Base-by-base conservation (phyloP, 176 grass and related monocot genomes). In the Carex parvula region DNA sequence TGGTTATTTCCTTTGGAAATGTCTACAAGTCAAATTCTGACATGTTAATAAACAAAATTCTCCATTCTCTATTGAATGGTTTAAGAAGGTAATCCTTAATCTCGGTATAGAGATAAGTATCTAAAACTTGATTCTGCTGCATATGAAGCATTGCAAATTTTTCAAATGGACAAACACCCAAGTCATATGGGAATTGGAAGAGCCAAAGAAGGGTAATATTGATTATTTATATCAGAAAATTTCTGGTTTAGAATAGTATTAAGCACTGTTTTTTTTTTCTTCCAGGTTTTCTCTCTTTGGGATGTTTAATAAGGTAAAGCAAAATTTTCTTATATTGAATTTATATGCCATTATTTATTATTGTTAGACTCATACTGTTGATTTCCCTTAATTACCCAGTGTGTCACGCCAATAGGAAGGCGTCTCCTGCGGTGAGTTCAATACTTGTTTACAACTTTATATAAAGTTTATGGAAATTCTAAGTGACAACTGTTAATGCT, bases 171-270 rank as follows among this genome's bases (percentile, higher is more conserved):
- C 80, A 98, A 94, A 81, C 95, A 98, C 60, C 92, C 95, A 64
- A 98, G 92, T 89, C 90, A 93, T 80, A 98, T 98, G 95, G 92
- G 95, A 84, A 98, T 98, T 79, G 95, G 95, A 88, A 93, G 89
- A 84, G 87, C 95, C 80, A 98, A 98, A 83, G 95, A 98, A 94
- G 92, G 92, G 92, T 98, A 90, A 87, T 72, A 18, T 80, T 78
- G n/a, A 64, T 88, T 39, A 32, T 16, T 48, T 86, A 39, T 72
- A 22, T 44, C 52, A 39, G 55, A 85, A n/a, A n/a, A 57, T 26
- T 74, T 83, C 12, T 73, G 39, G 15, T 88, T 63, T 64, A 64
- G 55, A 59, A 84, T 88, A 70, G 21, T 66, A 67, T 26, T 83
- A 30, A 68, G 37, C 44, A 21, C 37, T 83, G 0, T 52, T 30